Percentiles rank a stretch among this genome's conserved stretches.
These are phyloP conservation scores for Antarctomyces pellizariae DNA, from an alignment of 495 filamentous ascomycete species.

Conservation along the genomic window DNA sequence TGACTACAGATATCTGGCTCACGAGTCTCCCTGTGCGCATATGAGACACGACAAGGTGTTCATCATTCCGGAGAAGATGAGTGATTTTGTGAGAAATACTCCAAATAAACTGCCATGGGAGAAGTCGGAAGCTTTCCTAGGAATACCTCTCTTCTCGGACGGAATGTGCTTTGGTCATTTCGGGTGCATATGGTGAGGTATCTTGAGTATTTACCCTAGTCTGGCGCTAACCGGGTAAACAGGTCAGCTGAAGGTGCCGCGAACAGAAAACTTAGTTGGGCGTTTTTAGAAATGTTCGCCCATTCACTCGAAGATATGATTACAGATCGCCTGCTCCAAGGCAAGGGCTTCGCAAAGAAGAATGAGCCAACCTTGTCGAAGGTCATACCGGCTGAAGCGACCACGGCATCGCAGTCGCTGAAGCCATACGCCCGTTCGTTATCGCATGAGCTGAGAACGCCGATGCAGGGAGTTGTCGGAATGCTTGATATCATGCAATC, in stretches of 20 bases:
- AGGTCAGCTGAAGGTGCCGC: slow-evolving; percentile 33
- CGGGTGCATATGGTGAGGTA: slow-evolving; percentile 61
- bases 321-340: slow-evolving; percentile 30
- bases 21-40: slow-evolving; percentile 34
- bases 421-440: slow-evolving; percentile 59
- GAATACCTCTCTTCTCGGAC: slow-evolving; percentile 45
- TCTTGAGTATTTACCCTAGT: too few species aligned
- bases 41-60: slow-evolving; percentile 60
- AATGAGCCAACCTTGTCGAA: slow-evolving; percentile 12
- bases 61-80: slow-evolving; percentile 39
- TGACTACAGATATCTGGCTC: slow-evolving; percentile 40
- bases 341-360: slow-evolving; percentile 18
- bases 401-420: slow-evolving; percentile 36
- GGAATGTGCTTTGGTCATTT: slow-evolving; percentile 53
- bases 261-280: slow-evolving; percentile 37
- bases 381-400: slow-evolving; percentile 25
- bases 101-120: slow-evolving; percentile 31
- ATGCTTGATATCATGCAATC: slow-evolving; percentile 77
- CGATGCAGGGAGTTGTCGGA: slow-evolving; percentile 69
- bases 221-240: too few species aligned
- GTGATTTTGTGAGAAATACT: slow-evolving; percentile 32
- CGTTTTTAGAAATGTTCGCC: slow-evolving; percentile 46
- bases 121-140: slow-evolving; percentile 43
- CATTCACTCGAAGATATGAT: slow-evolving; percentile 59
- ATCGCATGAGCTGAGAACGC: slow-evolving; percentile 60